Conservation (phyloP, 1,284 basidiomycete genomes). For the Violaceomyces palustris region DNA sequence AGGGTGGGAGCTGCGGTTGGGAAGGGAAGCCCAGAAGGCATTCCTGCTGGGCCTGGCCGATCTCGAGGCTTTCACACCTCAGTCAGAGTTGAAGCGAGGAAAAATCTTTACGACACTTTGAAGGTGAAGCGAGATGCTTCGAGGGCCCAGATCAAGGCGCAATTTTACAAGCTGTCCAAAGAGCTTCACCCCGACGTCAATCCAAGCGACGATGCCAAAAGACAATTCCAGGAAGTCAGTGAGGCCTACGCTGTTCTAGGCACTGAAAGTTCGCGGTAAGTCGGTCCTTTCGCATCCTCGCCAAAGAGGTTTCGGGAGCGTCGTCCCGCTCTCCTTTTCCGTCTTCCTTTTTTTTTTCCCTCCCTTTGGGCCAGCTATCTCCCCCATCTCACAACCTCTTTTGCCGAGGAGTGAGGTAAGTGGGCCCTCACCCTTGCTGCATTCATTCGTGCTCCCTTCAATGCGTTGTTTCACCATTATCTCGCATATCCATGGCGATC, state of each 20-base stretch:
- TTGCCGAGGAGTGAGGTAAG: too few relatives aligned
- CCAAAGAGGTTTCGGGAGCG: background rate
- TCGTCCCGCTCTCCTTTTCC: background rate
- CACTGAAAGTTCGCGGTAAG: slow-evolving; percentile 14
- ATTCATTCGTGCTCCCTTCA: too few relatives aligned
- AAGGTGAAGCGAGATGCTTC: slow-evolving; percentile 24
- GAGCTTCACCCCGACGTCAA: slow-evolving; percentile 50
- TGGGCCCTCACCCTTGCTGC: too few relatives aligned
- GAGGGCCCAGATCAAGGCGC: slow-evolving; percentile 49
- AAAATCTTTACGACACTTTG: slow-evolving; percentile 38
- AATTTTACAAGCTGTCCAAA: slow-evolving; percentile 52
- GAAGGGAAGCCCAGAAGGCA: too few relatives aligned
- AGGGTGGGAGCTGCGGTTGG: too few relatives aligned
- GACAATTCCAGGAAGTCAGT: slow-evolving; percentile 44
- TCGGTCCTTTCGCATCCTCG: background rate
- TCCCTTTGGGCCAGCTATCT: too few relatives aligned
- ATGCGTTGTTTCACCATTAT: too few relatives aligned
- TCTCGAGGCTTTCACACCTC: too few relatives aligned
- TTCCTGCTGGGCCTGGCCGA: too few relatives aligned
- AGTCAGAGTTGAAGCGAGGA: too few relatives aligned
- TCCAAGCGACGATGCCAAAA: slow-evolving; percentile 41
- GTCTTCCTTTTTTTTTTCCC: background rate
- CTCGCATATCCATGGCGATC: too few relatives aligned
- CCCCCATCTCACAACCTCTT: too few relatives aligned
- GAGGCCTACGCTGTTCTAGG: slow-evolving; percentile 48